Evolutionary conservation across 805 yeast species (phyloP).

Genomic region (Lachancea kluyveri): DNA sequence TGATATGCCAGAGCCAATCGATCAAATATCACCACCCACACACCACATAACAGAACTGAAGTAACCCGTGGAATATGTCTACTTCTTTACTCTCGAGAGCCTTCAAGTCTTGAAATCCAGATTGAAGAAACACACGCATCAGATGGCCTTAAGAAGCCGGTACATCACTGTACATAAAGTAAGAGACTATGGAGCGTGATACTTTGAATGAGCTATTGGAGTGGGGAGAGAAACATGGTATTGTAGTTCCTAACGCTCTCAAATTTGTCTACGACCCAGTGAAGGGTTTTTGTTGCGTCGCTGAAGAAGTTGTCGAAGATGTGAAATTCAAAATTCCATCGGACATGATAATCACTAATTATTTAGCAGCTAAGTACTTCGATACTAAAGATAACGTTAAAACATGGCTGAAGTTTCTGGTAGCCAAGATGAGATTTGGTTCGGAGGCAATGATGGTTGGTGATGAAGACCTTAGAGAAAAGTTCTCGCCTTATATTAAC

Average conservation of each 20-base stretch:
- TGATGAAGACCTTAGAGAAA: conserved; percentile 19
- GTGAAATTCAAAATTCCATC: conserved; percentile 29
- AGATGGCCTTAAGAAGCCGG: too few species aligned
- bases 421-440: conserved; percentile 39
- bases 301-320: conserved; percentile 17
- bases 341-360: conserved; percentile 24
- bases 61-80: too few species aligned
- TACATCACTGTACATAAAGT: too few species aligned
- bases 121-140: too few species aligned
- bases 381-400: conserved; percentile 23
- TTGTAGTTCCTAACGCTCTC: conserved; percentile 28
- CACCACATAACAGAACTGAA: too few species aligned
- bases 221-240: conserved; percentile 39
- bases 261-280: conserved; percentile 28
- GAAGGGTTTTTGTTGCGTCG: conserved; percentile 34
- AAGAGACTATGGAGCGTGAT: conserved; percentile 1
- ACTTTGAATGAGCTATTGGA: conserved; percentile 10
- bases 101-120: too few species aligned
- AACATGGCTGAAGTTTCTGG: conserved; percentile 32
- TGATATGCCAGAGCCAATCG: too few species aligned
- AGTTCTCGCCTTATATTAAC: conserved; percentile 41
- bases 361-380: conserved; percentile 23
- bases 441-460: conserved; percentile 9
- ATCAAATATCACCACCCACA: too few species aligned
- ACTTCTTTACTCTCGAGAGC: too few species aligned